A percentile compares a stretch with the other conserved stretches of the same genome.
These are phyloP conservation scores for Emydomyces testavorans DNA, from an alignment of 2,329 filamentous ascomycete genomes.

Conservation along the genomic window DNA sequence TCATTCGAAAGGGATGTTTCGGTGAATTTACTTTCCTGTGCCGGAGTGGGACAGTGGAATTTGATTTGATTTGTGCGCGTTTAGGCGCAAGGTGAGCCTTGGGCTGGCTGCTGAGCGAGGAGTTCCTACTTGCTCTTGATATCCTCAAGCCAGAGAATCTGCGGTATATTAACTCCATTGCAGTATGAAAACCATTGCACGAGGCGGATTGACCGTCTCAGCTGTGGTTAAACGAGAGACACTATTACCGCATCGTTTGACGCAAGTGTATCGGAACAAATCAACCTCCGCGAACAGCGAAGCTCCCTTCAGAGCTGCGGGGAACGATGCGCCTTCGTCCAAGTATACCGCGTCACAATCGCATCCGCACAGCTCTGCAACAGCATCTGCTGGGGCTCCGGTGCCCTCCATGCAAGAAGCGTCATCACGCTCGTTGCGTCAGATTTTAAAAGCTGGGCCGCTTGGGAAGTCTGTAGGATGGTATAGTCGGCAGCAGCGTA, in stretches of 20 bases:
- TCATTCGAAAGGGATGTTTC: background rate
- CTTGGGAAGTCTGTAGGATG: constrained; percentile 27
- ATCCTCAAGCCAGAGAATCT: background rate
- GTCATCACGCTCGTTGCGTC: constrained; percentile 2
- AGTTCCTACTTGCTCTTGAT: background rate
- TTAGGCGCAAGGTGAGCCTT: background rate
- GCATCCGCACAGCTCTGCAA: constrained; percentile 5
- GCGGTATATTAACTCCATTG: background rate
- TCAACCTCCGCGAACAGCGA: background rate
- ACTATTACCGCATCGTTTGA: background rate
- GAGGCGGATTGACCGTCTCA: constrained; percentile 1
- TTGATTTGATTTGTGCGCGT: background rate
- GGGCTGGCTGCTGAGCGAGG: too few relatives aligned
- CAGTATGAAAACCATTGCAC: constrained; percentile 4
- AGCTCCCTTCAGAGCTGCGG: background rate
- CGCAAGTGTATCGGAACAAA: constrained; percentile 1
- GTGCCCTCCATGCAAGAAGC: constrained; percentile 7
- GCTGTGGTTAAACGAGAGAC: background rate
- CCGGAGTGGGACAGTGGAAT: background rate
- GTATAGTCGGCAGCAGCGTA: constrained; percentile 61
- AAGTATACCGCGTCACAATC: background rate
- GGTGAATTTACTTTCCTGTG: background rate
- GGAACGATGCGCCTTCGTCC: background rate
- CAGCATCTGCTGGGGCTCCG: background rate
- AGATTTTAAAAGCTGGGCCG: constrained; percentile 6